Conservation (phyloP, 768 basidiomycete genomes). For the Goffeauzyma gilvescens region DNA sequence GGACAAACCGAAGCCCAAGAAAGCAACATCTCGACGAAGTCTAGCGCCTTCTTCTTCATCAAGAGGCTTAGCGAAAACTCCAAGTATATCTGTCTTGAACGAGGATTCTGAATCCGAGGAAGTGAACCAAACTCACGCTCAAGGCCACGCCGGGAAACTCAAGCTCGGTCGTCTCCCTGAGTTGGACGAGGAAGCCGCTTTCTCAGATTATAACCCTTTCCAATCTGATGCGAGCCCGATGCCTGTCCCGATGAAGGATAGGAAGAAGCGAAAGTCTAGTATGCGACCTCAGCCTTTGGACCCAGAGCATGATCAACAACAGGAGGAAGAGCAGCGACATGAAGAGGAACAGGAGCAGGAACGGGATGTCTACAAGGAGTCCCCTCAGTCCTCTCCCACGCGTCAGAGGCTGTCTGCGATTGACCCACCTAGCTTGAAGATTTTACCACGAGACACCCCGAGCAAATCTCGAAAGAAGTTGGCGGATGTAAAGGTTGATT, state of each 20-base stretch:
- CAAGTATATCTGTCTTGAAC: neutral
- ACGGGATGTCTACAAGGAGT: constrained; percentile 9
- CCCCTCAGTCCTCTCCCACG: neutral
- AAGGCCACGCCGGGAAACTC: neutral
- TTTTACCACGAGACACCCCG: no score
- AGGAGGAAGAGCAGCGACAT: no score
- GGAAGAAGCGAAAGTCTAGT: constrained; percentile 16
- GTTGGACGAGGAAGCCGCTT: constrained; percentile 19
- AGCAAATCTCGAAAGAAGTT: no score
- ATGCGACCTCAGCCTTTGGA: neutral
- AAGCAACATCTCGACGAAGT: no score
- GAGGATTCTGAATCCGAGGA: constrained; percentile 10
- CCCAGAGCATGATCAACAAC: constrained; percentile 17
- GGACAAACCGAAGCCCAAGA: no score
- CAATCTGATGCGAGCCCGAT: constrained; percentile 21
- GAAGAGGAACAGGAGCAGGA: no score
- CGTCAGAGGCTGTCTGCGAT: no score
- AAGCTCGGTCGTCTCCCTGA: neutral
- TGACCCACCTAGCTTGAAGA: no score
- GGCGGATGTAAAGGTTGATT: no score
- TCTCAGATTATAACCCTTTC: constrained; percentile 30
- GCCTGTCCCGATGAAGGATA: constrained; percentile 16
- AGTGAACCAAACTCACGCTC: constrained; percentile 1
- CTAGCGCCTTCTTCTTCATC: no score
- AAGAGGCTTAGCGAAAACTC: neutral